Base-by-base conservation (phyloP, 768 basidiomycete genomes). In the Pleurotus cornucopiae region DNA sequence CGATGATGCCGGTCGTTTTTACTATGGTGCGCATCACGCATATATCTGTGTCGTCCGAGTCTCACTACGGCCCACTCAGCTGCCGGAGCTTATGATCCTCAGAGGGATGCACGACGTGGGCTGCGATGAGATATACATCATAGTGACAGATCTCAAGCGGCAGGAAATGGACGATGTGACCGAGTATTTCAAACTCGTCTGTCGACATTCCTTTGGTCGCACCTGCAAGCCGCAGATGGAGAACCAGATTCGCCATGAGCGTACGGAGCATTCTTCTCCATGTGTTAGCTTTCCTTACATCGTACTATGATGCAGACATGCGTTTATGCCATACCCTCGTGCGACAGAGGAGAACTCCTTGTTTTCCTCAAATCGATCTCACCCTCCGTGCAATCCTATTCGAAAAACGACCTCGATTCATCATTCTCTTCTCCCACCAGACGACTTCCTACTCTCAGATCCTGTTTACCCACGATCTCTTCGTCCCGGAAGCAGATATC, bases 161-260 rank as follows among this genome's bases (percentile, higher is more conserved):
- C 81, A 86, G 63, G 88, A 90, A 65, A 89, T 90, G 88, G 88
- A 90, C 66, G 85, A 89, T 58, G 82, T 81, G 1, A 85, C 88
- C 0, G 86, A 85, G 57, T 90, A 89, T 71, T 88, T 90, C 67
- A 85, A 88, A 64, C 80, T 88, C 43, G 85, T 85, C 4, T 87
- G 85, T 61, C 81, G 78, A 38, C 68, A 87, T 64, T 76, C 85
- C 16, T 86, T 85, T 55, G 83, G 83, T 26, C 78, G 80, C 44
- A 71, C 76, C 14, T 78, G 80, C 62, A 90, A 88, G 69, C 83
- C 82, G 3, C 85, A 81, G 60, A 79, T 86, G 60, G 84, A 86
- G 64, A 76, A 74, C 48, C 76, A 78, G 69, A 88, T 90, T 61
- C 84, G 84, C 67, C 76, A 81, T 61, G 84, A 89, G 73, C 86